Evolutionary conservation across 257 asterid species (phyloP).

Genomic region (Forsythia suspensa): DNA sequence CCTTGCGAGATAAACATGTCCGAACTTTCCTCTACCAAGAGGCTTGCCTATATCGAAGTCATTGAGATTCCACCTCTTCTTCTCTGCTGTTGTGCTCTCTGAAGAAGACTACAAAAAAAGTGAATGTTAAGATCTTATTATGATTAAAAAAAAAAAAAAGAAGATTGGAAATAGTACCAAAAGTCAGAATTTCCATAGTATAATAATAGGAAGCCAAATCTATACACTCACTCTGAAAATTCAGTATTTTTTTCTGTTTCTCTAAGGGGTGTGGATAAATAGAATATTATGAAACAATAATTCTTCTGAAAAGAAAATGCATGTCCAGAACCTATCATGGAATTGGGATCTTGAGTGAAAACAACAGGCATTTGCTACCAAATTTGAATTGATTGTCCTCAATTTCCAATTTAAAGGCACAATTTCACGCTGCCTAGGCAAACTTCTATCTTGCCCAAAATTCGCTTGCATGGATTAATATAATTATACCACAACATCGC

Average conservation of each 20-base stretch:
- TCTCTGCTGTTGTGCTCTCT: conserved; percentile 5
- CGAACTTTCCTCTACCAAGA: conserved; percentile 90
- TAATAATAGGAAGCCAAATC: not conserved
- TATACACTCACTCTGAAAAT: not conserved
- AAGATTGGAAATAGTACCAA: not conserved
- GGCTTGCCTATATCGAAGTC: conserved; percentile 92
- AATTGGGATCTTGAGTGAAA: not conserved
- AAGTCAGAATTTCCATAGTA: not conserved
- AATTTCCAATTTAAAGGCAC: not conserved
- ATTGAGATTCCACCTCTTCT: conserved; percentile 68
- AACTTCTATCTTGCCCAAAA: not conserved
- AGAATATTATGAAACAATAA: not conserved
- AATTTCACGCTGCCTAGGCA: not conserved
- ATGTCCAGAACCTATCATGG: not conserved
- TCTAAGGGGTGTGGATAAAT: not conserved
- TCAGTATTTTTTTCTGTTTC: not conserved
- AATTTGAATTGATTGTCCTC: not conserved
- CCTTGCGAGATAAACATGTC: conserved; percentile 74
- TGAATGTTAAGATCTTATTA: not conserved
- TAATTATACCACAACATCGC: not conserved
- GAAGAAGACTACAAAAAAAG: conserved; percentile 37
- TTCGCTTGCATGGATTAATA: not conserved
- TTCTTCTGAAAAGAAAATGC: not conserved
- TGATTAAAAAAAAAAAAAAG: not conserved
- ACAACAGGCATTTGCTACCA: not conserved